These are phyloP conservation scores for Alternaria brassicae DNA, from an alignment of 2,329 filamentous ascomycete genomes.

Conservation along the genomic window DNA sequence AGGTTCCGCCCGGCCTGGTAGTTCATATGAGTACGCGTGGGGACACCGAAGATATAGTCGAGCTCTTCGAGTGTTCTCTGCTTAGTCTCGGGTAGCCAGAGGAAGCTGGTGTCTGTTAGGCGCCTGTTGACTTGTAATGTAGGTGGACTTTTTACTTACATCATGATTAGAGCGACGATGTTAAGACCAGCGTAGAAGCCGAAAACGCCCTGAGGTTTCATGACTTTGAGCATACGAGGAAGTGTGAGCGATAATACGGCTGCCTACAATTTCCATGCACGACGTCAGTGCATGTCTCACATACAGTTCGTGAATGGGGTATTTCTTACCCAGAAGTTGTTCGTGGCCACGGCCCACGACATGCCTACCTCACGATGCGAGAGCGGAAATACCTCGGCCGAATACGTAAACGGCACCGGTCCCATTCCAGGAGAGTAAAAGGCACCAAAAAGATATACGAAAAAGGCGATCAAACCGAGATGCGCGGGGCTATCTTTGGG, in stretches of 20 bases:
- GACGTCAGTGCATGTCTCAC: background rate
- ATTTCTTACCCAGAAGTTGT: slow-evolving; percentile 60
- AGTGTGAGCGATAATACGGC: slow-evolving; percentile 68
- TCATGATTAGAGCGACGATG: slow-evolving; percentile 66
- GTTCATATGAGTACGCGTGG: slow-evolving; percentile 50
- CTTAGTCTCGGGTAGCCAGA: slow-evolving; percentile 61
- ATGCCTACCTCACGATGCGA: slow-evolving; percentile 76
- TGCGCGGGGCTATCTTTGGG: slow-evolving; percentile 50
- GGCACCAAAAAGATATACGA: slow-evolving; percentile 64
- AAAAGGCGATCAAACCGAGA: slow-evolving; percentile 61
- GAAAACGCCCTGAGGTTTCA: slow-evolving; percentile 64
- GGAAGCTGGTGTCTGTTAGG: slow-evolving; percentile 50
- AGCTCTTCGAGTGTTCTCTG: slow-evolving; percentile 58
- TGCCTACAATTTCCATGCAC: slow-evolving; percentile 30
- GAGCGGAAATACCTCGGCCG: slow-evolving; percentile 71
- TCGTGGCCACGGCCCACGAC: slow-evolving; percentile 72
- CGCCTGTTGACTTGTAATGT: background rate
- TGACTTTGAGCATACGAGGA: slow-evolving; percentile 62
- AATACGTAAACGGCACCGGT: slow-evolving; percentile 55
- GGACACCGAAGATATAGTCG: slow-evolving; percentile 60
- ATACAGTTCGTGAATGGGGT: background rate
- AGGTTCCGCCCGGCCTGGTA: slow-evolving; percentile 42
- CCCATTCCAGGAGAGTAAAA: slow-evolving; percentile 52
- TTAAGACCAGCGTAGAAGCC: slow-evolving; percentile 69
- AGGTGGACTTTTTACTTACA: slow-evolving; percentile 43